These are phyloP conservation scores for Pseudonectria buxi DNA, from an alignment of 2,329 filamentous ascomycete species.

Conservation along the genomic window DNA sequence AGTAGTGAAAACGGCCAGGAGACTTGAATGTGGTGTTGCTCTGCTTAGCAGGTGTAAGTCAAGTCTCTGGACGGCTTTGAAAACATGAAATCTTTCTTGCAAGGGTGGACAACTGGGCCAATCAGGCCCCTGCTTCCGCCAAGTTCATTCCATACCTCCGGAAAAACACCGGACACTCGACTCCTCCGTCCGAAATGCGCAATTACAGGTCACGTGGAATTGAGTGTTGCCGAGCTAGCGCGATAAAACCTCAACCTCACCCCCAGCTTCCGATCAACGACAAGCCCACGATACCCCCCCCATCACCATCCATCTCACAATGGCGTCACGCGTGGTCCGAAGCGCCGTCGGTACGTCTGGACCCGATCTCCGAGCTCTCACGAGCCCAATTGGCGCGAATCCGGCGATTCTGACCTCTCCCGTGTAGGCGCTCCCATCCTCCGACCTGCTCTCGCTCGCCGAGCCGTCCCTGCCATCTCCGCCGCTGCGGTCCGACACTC, in stretches of 20 bases:
- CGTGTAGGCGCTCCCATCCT: constrained; percentile 77
- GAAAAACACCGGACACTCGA: constrained; percentile 23
- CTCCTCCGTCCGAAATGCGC: constrained; percentile 10
- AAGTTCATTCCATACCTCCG: constrained; percentile 6
- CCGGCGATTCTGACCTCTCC: constrained; percentile 22
- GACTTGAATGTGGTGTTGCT: neutral
- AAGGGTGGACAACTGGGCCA: constrained; percentile 21
- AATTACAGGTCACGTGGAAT: constrained; percentile 29
- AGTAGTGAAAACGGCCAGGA: neutral
- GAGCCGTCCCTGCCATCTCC: constrained; percentile 67
- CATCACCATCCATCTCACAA: constrained; percentile 62
- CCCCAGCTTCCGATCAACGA: constrained; percentile 39
- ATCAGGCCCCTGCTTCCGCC: constrained; percentile 13
- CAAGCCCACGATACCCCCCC: constrained; percentile 37
- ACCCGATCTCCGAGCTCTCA: constrained; percentile 9
- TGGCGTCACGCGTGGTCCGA: constrained; percentile 97
- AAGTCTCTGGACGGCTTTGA: constrained; percentile 15
- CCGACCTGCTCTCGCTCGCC: constrained; percentile 72
- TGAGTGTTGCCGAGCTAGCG: constrained; percentile 34
- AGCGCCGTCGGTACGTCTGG: constrained; percentile 78
- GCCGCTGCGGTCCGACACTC: constrained; percentile 61
- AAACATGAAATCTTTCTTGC: constrained; percentile 25
- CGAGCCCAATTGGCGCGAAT: constrained; percentile 22
- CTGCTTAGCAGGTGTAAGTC: constrained; percentile 2
- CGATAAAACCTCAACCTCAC: constrained; percentile 47